Percentiles rank a stretch among this genome's conserved stretches.
These are phyloP conservation scores for Xylaria sp. DNA, from an alignment of 2,329 filamentous ascomycete species.

Conservation along the genomic window DNA sequence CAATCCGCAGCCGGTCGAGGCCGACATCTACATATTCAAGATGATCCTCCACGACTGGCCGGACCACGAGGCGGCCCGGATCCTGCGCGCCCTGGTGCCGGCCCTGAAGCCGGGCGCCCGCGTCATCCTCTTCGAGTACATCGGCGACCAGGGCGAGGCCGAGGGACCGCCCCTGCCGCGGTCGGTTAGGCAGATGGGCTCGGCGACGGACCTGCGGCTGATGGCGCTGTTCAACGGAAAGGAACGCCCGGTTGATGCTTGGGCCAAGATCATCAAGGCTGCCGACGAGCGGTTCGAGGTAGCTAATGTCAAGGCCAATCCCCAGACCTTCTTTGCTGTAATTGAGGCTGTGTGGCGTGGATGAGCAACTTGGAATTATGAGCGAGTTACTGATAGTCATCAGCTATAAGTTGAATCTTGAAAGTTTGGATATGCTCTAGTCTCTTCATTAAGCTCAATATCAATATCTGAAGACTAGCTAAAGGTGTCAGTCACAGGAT, in stretches of 20 bases:
- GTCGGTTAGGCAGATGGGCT: conserved; percentile 44
- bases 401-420: background rate
- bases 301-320: conserved; percentile 39
- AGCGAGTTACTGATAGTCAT: background rate
- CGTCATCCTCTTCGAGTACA: conserved; percentile 44
- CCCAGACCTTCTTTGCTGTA: conserved; percentile 41
- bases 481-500: too few relatives aligned
- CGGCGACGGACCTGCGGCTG: conserved; percentile 52
- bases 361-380: background rate
- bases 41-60: conserved; percentile 60
- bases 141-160: conserved; percentile 39
- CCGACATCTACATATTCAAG: conserved; percentile 56
- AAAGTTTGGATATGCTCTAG: background rate
- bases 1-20: conserved; percentile 42
- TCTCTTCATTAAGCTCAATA: too few relatives aligned
- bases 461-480: too few relatives aligned
- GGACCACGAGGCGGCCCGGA: conserved; percentile 45
- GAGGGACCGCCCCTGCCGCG: conserved; percentile 35
- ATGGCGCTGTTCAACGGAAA: conserved; percentile 53
- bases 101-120: conserved; percentile 48
- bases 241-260: conserved; percentile 50
- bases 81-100: conserved; percentile 47
- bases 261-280: conserved; percentile 47
- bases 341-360: conserved; percentile 44
- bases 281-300: conserved; percentile 52